Evolutionary conservation across 805 yeast genomes (phyloP).

Genomic region (Priceomyces fermenticarens): DNA sequence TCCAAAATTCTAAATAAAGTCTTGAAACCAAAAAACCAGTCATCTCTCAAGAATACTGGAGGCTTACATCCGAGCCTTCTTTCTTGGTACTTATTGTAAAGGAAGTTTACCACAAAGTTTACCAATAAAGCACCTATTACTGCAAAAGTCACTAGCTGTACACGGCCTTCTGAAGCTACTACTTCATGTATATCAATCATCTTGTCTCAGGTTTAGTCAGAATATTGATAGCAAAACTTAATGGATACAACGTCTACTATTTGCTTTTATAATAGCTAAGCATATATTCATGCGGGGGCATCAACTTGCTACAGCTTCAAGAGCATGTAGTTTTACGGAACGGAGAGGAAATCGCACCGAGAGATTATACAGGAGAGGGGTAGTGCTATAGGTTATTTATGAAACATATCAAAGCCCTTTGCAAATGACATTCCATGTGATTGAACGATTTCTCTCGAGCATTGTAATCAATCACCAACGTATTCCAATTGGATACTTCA

Average conservation of each 20-base stretch:
- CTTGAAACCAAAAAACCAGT: slow-evolving; percentile 12
- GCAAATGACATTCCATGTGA: no score
- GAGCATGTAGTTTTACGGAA: background rate
- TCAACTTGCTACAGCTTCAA: background rate
- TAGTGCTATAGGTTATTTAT: no score
- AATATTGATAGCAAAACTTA: no score
- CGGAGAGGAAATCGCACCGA: no score
- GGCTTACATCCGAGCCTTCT: background rate
- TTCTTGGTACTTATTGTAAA: background rate
- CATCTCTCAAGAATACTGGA: background rate
- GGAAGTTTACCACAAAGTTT: background rate
- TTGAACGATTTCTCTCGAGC: no score
- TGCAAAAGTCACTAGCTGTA: background rate
- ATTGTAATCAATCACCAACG: no score
- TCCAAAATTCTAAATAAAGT: slow-evolving; percentile 6
- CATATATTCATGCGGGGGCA: background rate
- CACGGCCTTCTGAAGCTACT: background rate
- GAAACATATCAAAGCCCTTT: no score
- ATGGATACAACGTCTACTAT: background rate
- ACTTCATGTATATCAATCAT: background rate
- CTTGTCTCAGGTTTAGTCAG: no score
- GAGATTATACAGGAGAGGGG: no score
- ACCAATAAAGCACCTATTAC: background rate
- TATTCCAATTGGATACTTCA: no score
- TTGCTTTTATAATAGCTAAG: no score